Percentiles rank a stretch among this genome's conserved stretches.
Conservation (phyloP, 164 flowering plant genomes). For the Hamamelis virginiana region DNA sequence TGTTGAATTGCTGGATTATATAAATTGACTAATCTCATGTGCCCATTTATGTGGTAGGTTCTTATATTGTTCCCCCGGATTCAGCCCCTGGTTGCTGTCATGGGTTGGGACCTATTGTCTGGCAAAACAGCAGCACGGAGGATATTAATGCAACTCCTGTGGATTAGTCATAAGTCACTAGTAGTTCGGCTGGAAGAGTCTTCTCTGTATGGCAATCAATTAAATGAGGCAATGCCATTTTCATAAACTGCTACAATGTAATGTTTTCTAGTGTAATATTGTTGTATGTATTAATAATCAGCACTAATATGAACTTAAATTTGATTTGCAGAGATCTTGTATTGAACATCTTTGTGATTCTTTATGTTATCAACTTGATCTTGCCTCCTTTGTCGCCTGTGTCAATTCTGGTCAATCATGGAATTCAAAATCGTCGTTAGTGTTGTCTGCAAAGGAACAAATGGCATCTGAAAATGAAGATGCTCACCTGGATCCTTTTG, state of each 20-base stretch:
- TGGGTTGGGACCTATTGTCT: constrained; percentile 97
- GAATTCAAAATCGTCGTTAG: constrained; percentile 67
- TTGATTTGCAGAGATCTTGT: constrained; percentile 67
- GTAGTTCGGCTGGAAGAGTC: constrained; percentile 69
- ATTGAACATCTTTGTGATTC: constrained; percentile 88
- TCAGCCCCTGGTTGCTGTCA: constrained; percentile 84
- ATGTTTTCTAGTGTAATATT: background rate
- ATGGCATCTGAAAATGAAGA: constrained; percentile 29
- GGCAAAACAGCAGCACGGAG: constrained; percentile 72
- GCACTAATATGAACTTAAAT: background rate
- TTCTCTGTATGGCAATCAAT: constrained; percentile 53
- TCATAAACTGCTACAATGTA: background rate
- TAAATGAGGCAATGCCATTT: constrained; percentile 67
- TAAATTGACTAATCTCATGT: background rate
- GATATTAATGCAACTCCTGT: constrained; percentile 74
- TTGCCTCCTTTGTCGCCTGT: constrained; percentile 89
- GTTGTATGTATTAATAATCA: background rate
- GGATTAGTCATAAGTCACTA: constrained; percentile 81
- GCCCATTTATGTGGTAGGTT: constrained; percentile 43
- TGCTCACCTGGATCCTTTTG: constrained; percentile 70
- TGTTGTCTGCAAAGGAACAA: constrained; percentile 65
- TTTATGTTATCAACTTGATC: constrained; percentile 89
- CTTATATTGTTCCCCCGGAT: constrained; percentile 82
- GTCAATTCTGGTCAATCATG: constrained; percentile 89
- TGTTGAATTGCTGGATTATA: background rate